These are phyloP conservation scores for Alternaria conjuncta DNA, from an alignment of 2,329 filamentous ascomycete species.

Conservation along the genomic window DNA sequence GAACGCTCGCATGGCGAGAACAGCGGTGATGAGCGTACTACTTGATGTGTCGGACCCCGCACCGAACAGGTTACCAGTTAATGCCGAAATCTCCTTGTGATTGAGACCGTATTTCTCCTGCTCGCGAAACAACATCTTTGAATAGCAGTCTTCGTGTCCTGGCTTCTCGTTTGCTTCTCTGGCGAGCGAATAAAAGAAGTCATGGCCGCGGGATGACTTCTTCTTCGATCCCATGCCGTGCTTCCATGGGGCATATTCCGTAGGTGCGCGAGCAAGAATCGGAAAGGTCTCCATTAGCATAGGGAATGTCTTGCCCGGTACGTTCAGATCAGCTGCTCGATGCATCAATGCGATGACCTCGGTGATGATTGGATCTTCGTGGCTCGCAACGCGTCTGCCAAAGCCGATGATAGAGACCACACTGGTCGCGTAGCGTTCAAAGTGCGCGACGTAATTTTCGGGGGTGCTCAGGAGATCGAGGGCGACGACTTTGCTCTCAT, in stretches of 20 bases:
- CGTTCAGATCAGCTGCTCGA: conserved; percentile 61
- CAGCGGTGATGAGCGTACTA: conserved; percentile 43
- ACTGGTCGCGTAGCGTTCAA: conserved; percentile 61
- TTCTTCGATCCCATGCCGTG: conserved; percentile 37
- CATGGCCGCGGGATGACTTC: conserved; percentile 37
- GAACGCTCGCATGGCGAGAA: conserved; percentile 45
- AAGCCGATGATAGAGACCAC: conserved; percentile 65
- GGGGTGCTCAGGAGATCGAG: conserved; percentile 55
- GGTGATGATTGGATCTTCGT: conserved; percentile 63
- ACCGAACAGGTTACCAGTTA: conserved; percentile 42
- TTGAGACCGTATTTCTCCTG: conserved; percentile 36
- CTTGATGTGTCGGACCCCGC: conserved; percentile 45
- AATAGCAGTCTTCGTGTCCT: conserved; percentile 43
- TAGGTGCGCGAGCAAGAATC: conserved; percentile 61
- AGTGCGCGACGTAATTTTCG: conserved; percentile 59
- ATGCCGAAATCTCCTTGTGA: conserved; percentile 39
- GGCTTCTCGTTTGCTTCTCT: conserved; percentile 38
- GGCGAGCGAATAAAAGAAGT: conserved; percentile 46
- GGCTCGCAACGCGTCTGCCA: conserved; percentile 59
- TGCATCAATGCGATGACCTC: conserved; percentile 67
- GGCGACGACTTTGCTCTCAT: conserved; percentile 63
- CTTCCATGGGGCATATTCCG: conserved; percentile 52
- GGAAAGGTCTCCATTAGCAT: conserved; percentile 66
- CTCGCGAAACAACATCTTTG: conserved; percentile 52
- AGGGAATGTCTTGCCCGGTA: conserved; percentile 61